Evolutionary conservation across 169 alveolate genomes (phyloP).

Genomic region (Babesia caballi): DNA sequence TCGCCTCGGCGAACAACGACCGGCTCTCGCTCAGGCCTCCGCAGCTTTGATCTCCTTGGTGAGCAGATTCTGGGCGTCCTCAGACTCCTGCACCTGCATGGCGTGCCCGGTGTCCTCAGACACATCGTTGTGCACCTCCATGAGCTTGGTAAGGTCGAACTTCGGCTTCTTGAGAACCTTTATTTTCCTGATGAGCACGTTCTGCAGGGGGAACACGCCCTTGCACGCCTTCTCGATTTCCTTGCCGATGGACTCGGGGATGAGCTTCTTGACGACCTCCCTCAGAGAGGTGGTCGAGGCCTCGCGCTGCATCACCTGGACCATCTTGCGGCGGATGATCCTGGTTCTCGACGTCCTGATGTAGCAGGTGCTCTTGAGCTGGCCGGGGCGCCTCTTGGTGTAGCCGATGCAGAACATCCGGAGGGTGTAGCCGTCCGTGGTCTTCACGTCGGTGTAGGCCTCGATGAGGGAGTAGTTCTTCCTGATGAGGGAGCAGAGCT

Average conservation of each 20-base stretch:
- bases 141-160: slow-evolving; percentile 87
- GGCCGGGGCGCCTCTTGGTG: slow-evolving; percentile 92
- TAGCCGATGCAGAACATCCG: slow-evolving; percentile 96
- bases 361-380: slow-evolving; percentile 94
- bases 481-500: slow-evolving; percentile 92
- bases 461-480: slow-evolving; percentile 96
- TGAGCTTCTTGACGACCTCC: slow-evolving; percentile 92
- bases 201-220: slow-evolving; percentile 94
- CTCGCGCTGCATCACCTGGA: slow-evolving; percentile 91
- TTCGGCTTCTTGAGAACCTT: slow-evolving; percentile 96
- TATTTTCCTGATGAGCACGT: slow-evolving; percentile 93
- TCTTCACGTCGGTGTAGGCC: slow-evolving; percentile 95
- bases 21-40: slow-evolving; percentile 1
- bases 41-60: slow-evolving; percentile 54
- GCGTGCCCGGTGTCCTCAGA: slow-evolving; percentile 76
- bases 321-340: slow-evolving; percentile 95
- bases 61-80: slow-evolving; percentile 56
- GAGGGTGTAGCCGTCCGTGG: slow-evolving; percentile 93
- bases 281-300: slow-evolving; percentile 90
- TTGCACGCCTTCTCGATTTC: slow-evolving; percentile 94
- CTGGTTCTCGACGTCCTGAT: slow-evolving; percentile 93
- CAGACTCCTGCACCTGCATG: slow-evolving; percentile 54
- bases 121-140: slow-evolving; percentile 87
- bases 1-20: too few relatives aligned
- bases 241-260: slow-evolving; percentile 94